phyloP scores from a whole-genome alignment of 139 green algal genomes.

The Marvania coccoides region DNA sequence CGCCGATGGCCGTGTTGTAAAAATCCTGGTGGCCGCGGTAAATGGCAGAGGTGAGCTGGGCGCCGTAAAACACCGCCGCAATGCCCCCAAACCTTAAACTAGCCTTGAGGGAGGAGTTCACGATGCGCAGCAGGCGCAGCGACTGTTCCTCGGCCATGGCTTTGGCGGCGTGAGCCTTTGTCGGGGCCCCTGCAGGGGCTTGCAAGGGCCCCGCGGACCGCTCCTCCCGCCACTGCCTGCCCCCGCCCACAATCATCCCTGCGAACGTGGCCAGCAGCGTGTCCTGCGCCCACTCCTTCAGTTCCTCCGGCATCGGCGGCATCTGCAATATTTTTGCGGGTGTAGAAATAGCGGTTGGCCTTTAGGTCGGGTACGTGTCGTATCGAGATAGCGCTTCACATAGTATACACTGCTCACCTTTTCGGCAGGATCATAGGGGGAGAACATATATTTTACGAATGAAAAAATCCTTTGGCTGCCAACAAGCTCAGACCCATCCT shows the following conservation, averaged over 20 bases:
- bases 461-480: too few species aligned
- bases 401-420: too few species aligned
- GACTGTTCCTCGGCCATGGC: constrained; percentile 25
- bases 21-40: constrained; percentile 20
- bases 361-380: too few species aligned
- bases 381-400: too few species aligned
- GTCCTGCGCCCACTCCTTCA: constrained; percentile 25
- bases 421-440: too few species aligned
- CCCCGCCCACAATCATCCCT: constrained; percentile 19
- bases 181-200: neutral
- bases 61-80: constrained; percentile 28
- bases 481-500: too few species aligned
- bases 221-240: constrained; percentile 10
- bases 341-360: too few species aligned
- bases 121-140: constrained; percentile 16
- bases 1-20: constrained; percentile 18
- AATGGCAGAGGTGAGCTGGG: constrained; percentile 23
- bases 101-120: constrained; percentile 9
- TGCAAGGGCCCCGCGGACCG: neutral
- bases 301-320: constrained; percentile 20
- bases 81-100: constrained; percentile 25
- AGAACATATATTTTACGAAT: too few species aligned
- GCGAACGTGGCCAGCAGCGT: constrained; percentile 3
- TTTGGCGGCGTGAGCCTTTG: constrained; percentile 7
- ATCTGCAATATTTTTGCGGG: too few species aligned